Conservation (phyloP, 345 rosid species). For the Camelina hispida region DNA sequence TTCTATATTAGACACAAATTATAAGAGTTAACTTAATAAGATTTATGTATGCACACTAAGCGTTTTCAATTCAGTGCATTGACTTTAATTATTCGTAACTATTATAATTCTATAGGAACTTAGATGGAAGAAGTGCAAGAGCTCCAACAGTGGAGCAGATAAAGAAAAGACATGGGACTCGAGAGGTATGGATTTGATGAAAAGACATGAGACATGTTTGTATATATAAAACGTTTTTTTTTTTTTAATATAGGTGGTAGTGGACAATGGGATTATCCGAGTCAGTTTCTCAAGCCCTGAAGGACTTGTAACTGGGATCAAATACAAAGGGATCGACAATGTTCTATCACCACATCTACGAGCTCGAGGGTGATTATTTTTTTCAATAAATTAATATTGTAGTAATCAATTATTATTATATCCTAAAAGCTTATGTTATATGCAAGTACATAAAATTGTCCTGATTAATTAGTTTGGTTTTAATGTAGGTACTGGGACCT, state of each 20-base stretch:
- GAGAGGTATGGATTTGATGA: constrained; percentile 22
- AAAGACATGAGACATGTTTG: no score
- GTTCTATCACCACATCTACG: constrained; percentile 52
- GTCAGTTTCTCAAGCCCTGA: constrained; percentile 66
- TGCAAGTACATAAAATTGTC: neutral
- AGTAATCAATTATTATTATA: neutral
- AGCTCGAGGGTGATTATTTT: constrained; percentile 35
- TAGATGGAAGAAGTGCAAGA: constrained; percentile 26
- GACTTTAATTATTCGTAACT: constrained; percentile 16
- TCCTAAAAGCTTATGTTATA: constrained; percentile 11
- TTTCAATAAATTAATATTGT: neutral
- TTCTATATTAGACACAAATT: constrained; percentile 7
- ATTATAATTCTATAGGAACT: constrained; percentile 20
- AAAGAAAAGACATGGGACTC: constrained; percentile 24
- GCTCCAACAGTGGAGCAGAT: constrained; percentile 35
- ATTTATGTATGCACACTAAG: neutral
- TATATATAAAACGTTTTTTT: neutral
- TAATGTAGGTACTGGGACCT: constrained; percentile 46
- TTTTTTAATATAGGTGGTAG: constrained; percentile 57
- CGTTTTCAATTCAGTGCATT: constrained; percentile 29
- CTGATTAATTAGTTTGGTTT: constrained; percentile 1
- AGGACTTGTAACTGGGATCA: constrained; percentile 65
- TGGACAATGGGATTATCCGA: constrained; percentile 77
- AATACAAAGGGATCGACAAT: constrained; percentile 67
- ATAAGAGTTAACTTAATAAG: constrained; percentile 12